Base-by-base conservation (phyloP, 2,329 filamentous ascomycete genomes). In the Hymenoscyphus linearis region DNA sequence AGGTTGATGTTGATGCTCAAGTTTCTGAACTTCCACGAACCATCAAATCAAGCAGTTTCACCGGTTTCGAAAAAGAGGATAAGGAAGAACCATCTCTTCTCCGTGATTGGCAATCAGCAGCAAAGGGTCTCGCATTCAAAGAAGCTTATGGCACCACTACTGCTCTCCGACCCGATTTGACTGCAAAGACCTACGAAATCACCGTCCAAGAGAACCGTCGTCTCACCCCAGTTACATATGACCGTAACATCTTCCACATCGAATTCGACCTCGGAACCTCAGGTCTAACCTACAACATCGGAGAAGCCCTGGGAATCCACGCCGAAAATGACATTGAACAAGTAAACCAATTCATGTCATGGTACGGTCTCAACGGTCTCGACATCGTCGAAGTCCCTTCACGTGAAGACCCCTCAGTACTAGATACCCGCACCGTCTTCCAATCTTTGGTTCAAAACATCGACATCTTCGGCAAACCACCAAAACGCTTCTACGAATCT, bases 231-330 rank as follows among this genome's bases (percentile, higher is more conserved):
- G 71, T 77, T 26, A 89, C 87, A 35, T 99, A 99, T 74, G 93
- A 98, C 76, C 91, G 95, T 69, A 97, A 99, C 82, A 98, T 99
- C 76, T 99, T 99, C 88, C 95, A 99, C 79, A 98, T 99, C 65
- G 95, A 99, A 77, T 99, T 99, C 71, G 95, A 98, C 73, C 85
- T 99, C 26, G 93, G 93, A 63, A 78, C 88, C 71, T 96, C 93
- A 36, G 93, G 93, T 44, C 85, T 99, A 66, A 96, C 85, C 50
- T 99, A 99, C 78, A 91, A 96, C 74, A 98, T 99, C 71, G 95
- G 95, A 61, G 95, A 99, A 79, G 95, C 95, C 54, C 87, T 99
- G 18, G 95, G 95, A 67, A 93, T 99, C 65, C 95, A 99, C 75
- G 91, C 92, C 6, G 91, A 98, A 77, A 99, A 99, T 76, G 88